These are phyloP conservation scores for Passiflora organensis DNA, from an alignment of 345 rosid species.

Conservation along the genomic window DNA sequence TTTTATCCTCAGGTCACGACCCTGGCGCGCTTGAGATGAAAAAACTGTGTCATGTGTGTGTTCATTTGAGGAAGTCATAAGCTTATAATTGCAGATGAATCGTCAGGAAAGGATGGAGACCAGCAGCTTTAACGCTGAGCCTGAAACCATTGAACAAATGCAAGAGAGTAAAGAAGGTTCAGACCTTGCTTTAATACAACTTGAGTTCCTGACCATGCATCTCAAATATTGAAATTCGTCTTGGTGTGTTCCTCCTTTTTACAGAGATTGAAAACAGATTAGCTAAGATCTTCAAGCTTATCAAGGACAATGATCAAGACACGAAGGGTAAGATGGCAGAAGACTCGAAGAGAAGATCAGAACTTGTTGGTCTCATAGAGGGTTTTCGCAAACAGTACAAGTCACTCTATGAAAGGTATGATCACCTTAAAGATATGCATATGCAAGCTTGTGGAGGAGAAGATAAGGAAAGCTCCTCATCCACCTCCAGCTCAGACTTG, in stretches of 20 bases:
- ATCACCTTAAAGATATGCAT: conserved; percentile 24
- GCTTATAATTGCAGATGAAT: conserved; percentile 1
- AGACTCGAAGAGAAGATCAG: conserved; percentile 22
- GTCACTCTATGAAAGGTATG: conserved; percentile 33
- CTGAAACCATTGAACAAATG: conserved; percentile 22
- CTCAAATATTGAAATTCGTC: not conserved
- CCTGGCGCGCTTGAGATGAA: not conserved
- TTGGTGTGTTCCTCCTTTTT: not conserved
- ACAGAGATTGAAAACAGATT: conserved; percentile 50
- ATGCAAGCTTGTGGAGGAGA: conserved; percentile 4
- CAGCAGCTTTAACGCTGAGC: conserved; percentile 1
- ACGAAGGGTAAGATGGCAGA: conserved; percentile 29
- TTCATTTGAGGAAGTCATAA: conserved; percentile 3
- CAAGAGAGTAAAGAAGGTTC: conserved; percentile 46
- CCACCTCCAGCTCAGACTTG: conserved; percentile 41
- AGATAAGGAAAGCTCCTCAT: conserved; percentile 6
- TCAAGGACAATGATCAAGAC: conserved; percentile 33
- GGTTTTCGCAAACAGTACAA: conserved; percentile 47
- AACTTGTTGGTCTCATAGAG: conserved; percentile 38
- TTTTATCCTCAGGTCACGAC: not conserved
- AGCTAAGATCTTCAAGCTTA: conserved; percentile 34
- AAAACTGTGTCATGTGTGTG: not conserved
- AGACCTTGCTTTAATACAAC: not conserved
- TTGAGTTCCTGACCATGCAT: not conserved
- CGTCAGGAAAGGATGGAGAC: conserved; percentile 12